Evolutionary conservation across 163 green algal genomes (phyloP).

Genomic region (Trebouxia gelatinosa): DNA sequence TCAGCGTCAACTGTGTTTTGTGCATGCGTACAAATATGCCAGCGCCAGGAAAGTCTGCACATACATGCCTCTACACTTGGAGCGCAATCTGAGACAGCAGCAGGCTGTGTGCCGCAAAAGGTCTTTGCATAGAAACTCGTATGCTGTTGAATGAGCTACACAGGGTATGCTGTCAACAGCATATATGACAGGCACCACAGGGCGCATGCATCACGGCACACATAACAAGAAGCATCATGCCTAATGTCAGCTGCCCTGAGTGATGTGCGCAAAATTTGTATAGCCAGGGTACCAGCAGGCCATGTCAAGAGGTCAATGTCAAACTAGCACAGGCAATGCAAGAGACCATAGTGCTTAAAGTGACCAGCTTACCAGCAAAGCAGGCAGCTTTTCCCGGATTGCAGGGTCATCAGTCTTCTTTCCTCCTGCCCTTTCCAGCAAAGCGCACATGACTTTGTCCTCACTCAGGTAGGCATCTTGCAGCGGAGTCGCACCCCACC

Average conservation of each 20-base stretch:
- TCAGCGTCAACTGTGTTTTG: not conserved
- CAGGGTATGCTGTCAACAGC: no score
- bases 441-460: slow-evolving; percentile 30
- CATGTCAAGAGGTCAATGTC: no score
- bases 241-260: not conserved
- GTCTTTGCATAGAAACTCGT: not conserved
- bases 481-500: slow-evolving; percentile 27
- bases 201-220: no score
- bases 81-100: no score
- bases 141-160: not conserved
- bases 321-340: not conserved
- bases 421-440: slow-evolving; percentile 26
- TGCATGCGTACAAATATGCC: no score
- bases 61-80: no score
- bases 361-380: not conserved
- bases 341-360: not conserved
- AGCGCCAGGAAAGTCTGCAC: not conserved
- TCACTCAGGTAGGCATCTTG: slow-evolving; percentile 23
- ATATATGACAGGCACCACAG: not conserved
- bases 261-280: no score
- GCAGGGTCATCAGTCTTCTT: slow-evolving; percentile 10
- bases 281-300: no score
- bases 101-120: no score
- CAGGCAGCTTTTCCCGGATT: slow-evolving; percentile 23
- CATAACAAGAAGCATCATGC: not conserved